Conservation (phyloP, 2,329 filamentous ascomycete species). For the Coniosporium tulheliwenetii region DNA sequence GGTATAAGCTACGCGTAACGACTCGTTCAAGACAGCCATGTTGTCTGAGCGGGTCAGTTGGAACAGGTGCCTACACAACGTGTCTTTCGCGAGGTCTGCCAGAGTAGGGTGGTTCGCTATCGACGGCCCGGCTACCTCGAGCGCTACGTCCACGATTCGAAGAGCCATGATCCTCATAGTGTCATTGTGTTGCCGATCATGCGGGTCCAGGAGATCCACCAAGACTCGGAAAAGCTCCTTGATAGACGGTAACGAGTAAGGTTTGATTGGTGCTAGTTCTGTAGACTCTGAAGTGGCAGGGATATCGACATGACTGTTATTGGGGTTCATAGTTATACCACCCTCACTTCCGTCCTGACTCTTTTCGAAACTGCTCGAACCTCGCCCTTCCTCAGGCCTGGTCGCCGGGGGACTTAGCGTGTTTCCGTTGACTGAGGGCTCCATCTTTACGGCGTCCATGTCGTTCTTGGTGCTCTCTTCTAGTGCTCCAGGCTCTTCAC, state of each 20-base stretch:
- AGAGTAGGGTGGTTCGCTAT: conserved; percentile 86
- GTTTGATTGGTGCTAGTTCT: conserved; percentile 46
- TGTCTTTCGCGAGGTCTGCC: conserved; percentile 78
- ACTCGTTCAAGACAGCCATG: conserved; percentile 86
- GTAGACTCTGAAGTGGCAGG: conserved; percentile 24
- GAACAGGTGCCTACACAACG: conserved; percentile 85
- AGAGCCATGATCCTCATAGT: conserved; percentile 95
- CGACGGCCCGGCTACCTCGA: conserved; percentile 89
- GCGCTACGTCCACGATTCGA: conserved; percentile 88
- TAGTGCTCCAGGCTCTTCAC: conserved; percentile 47
- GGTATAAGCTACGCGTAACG: conserved; percentile 80
- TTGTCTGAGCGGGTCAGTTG: conserved; percentile 94
- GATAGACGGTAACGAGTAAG: conserved; percentile 89
- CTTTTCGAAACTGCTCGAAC: conserved; percentile 16
- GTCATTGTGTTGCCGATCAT: conserved; percentile 84
- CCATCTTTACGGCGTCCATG: conserved; percentile 69
- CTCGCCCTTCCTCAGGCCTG: conserved; percentile 18
- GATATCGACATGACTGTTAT: conserved; percentile 27
- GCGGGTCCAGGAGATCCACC: conserved; percentile 84
- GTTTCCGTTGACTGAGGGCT: conserved; percentile 54
- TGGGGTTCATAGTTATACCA: conserved; percentile 17
- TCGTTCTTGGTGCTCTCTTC: conserved; percentile 53
- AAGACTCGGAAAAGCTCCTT: conserved; percentile 86
- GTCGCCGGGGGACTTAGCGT: conserved; percentile 23
- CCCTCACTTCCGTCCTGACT: conserved; percentile 19